Conservation (phyloP, 768 basidiomycete species). For the Collybia nuda region DNA sequence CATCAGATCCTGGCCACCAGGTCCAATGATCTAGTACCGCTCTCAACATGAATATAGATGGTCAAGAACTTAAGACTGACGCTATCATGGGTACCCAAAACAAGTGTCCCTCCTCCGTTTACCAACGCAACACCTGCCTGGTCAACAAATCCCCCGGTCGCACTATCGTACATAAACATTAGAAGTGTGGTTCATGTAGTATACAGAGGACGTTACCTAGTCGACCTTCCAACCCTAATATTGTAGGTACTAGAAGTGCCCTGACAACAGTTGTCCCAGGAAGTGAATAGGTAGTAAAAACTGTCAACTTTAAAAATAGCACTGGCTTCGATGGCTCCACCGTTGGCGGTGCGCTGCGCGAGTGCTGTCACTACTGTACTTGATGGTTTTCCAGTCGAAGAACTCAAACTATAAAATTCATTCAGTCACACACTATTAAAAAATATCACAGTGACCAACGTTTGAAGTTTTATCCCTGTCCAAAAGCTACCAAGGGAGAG, state of each 20-base stretch:
- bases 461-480: slow-evolving; percentile 49
- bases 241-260: slow-evolving; percentile 57
- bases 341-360: slow-evolving; percentile 41
- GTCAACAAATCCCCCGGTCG: slow-evolving; percentile 47
- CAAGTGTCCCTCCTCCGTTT: slow-evolving; percentile 52
- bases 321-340: slow-evolving; percentile 51
- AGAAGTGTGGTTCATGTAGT: neutral
- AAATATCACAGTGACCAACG: slow-evolving; percentile 12
- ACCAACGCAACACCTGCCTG: slow-evolving; percentile 40
- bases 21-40: slow-evolving; percentile 40
- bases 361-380: slow-evolving; percentile 39
- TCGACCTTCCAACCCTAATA: slow-evolving; percentile 54
- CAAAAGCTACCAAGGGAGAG: slow-evolving; percentile 58
- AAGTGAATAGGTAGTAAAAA: slow-evolving; percentile 58
- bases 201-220: slow-evolving; percentile 28
- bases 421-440: neutral
- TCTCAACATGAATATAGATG: neutral
- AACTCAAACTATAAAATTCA: slow-evolving; percentile 23
- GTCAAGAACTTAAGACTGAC: slow-evolving; percentile 22
- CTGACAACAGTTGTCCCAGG: slow-evolving; percentile 54
- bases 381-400: slow-evolving; percentile 42
- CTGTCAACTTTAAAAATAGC: slow-evolving; percentile 40
- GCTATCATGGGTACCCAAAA: slow-evolving; percentile 41
- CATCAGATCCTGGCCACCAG: slow-evolving; percentile 54
- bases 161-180: slow-evolving; percentile 20